Evolutionary conservation across 176 grass and related monocot species (phyloP).

Genomic region (Alloteropsis semialata): DNA sequence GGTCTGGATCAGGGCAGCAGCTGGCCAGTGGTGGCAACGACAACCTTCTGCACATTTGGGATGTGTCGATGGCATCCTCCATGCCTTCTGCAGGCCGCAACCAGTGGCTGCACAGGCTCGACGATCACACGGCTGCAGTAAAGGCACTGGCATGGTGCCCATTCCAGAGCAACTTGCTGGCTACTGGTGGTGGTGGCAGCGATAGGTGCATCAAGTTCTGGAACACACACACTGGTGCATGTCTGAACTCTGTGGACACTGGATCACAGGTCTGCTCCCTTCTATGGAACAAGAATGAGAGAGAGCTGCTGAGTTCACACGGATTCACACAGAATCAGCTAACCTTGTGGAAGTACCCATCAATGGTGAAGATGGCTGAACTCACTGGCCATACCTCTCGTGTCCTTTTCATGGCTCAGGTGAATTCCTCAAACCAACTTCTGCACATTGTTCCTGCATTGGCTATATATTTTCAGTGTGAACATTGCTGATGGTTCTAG

Average conservation of each 20-base stretch:
- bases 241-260: conserved; percentile 23
- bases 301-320: conserved; percentile 48
- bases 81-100: conserved; percentile 19
- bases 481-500: background rate
- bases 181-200: conserved; percentile 29
- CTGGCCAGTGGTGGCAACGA: conserved; percentile 44
- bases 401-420: conserved; percentile 40
- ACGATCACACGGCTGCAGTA: conserved; percentile 37
- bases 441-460: background rate
- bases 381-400: conserved; percentile 31
- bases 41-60: conserved; percentile 47
- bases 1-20: conserved; percentile 39
- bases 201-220: conserved; percentile 55
- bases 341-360: conserved; percentile 41
- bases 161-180: conserved; percentile 45
- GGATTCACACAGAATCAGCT: conserved; percentile 40
- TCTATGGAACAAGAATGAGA: conserved; percentile 46
- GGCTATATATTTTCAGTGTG: background rate
- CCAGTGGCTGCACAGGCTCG: conserved; percentile 47
- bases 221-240: conserved; percentile 19
- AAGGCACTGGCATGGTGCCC: conserved; percentile 54
- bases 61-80: conserved; percentile 40
- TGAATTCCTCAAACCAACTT: background rate
- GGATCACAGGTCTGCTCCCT: conserved; percentile 31
- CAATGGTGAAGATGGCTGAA: conserved; percentile 44